Evolutionary conservation across 2,329 filamentous ascomycete genomes (phyloP).

Genomic region (Exophiala sp.): DNA sequence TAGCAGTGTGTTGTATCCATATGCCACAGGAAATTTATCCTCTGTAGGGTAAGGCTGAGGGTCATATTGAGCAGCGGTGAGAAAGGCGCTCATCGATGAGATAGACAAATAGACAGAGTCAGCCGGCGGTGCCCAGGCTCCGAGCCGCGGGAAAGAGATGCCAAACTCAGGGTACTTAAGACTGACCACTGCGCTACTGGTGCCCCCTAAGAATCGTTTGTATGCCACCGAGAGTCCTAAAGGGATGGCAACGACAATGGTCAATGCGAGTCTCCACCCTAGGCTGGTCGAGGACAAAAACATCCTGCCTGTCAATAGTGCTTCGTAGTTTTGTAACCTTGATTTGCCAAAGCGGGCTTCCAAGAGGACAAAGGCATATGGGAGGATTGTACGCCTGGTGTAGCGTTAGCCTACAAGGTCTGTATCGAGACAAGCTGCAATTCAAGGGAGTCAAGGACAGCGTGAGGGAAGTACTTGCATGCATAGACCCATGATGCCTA

Average conservation of each 20-base stretch:
- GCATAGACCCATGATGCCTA: conserved; percentile 4
- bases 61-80: neutral
- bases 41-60: conserved; percentile 1
- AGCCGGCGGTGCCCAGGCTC: neutral
- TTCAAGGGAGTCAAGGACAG: too few relatives aligned
- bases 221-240: neutral
- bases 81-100: conserved; percentile 1
- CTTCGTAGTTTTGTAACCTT: conserved; percentile 4
- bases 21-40: conserved; percentile 1
- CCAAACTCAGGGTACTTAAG: neutral
- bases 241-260: neutral
- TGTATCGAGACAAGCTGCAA: too few relatives aligned
- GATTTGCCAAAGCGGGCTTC: conserved; percentile 5
- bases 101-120: neutral
- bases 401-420: too few relatives aligned
- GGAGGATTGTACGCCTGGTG: neutral
- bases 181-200: neutral
- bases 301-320: neutral
- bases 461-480: neutral
- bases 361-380: conserved; percentile 1
- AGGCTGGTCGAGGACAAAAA: neutral
- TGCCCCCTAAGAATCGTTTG: conserved; percentile 4
- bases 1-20: conserved; percentile 4
- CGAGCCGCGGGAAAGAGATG: neutral
- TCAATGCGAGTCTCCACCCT: conserved; percentile 1